These are phyloP conservation scores for Neonectria sp. DNA, from an alignment of 2,329 filamentous ascomycete species.

Conservation along the genomic window DNA sequence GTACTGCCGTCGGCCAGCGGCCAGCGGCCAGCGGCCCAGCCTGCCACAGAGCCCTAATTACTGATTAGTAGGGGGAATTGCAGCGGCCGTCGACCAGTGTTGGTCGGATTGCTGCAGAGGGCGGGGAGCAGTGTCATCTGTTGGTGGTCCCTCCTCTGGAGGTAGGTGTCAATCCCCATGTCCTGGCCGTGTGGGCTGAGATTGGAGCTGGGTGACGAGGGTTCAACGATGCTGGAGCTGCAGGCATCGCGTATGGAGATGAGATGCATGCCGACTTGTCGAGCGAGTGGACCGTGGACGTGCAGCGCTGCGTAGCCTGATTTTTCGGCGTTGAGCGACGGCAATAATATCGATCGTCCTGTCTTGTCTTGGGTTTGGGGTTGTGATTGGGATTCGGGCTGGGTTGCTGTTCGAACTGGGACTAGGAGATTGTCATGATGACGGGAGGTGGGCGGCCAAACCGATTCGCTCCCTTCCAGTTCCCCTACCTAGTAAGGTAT, in stretches of 20 bases:
- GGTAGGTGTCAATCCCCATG: slow-evolving; percentile 26
- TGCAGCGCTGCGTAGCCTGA: slow-evolving; percentile 20
- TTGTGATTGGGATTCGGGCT: slow-evolving; percentile 9
- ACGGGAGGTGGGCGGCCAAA: slow-evolving; percentile 30
- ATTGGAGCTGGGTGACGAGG: slow-evolving; percentile 46
- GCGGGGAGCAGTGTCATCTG: slow-evolving; percentile 29
- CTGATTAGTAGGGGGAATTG: not conserved
- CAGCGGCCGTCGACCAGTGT: not conserved
- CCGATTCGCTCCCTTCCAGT: slow-evolving; percentile 22
- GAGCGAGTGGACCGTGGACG: not conserved
- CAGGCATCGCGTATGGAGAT: slow-evolving; percentile 35
- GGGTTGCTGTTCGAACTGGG: slow-evolving; percentile 2
- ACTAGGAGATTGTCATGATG: slow-evolving; percentile 1
- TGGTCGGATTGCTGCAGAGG: not conserved
- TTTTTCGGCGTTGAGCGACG: slow-evolving; percentile 21
- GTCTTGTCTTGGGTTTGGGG: slow-evolving; percentile 4
- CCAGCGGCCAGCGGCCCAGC: not conserved
- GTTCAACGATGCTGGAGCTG: slow-evolving; percentile 38
- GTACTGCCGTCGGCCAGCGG: not conserved
- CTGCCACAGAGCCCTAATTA: not conserved
- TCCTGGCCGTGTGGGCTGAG: slow-evolving; percentile 48
- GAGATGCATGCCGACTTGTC: slow-evolving; percentile 24
- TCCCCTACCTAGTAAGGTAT: not conserved
- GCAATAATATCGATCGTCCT: slow-evolving; percentile 12
- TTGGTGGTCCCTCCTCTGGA: slow-evolving; percentile 15